Base-by-base conservation (phyloP, 2,329 filamentous ascomycete species). In the Phaeomoniella chlamydospora region DNA sequence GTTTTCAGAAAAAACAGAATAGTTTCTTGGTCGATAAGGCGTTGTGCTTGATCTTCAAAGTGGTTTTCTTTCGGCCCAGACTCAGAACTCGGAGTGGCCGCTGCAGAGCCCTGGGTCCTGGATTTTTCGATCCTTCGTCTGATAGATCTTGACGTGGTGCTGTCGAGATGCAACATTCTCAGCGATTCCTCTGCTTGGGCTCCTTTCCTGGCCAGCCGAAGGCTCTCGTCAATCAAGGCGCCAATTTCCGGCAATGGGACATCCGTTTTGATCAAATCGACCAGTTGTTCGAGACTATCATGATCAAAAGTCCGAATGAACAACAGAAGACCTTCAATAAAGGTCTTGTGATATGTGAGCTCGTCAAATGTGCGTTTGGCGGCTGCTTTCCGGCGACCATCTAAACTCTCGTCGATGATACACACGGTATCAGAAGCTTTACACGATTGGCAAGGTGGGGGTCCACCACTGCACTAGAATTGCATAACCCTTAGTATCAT, bases 381-480 rank as follows among this genome's bases (percentile, higher is more conserved):
- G 22, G 49, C 51, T 13, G 56, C 49, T 41, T 58, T 58, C 15
- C 56, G 54, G 30, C 57, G 45, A 3, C 56, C 41, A 36, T 60
- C 57, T 26, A 50, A 49, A 12, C 43, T 50, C 33, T 52, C 49
- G 39, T 58, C 53, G 43, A 59, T 59, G 4, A 47, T 42, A 33
- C 57, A 60, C 29, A 50, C 43, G 13, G 44, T 46, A 18, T 50
- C 44, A 15, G 43, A 42, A 26, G 42, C 47, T 33, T 45, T 40
- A 38, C 57, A 60, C 29, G 56, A 50, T 35, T 50, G 52, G 41
- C 57, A 60, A 10, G 56, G 56, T 15, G 46, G 39, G 6, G 51
- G 47, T 30, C 46, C 45, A 40, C 56, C 54, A 38, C 50, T 56
- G 37, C 56, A 58, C 53, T 56, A 37, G 33, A 45, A 22, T 10